Percentiles rank a stretch among this genome's conserved stretches.
These are phyloP conservation scores for Metschnikowia shivogae DNA, from an alignment of 805 yeast genomes.

Conservation along the genomic window DNA sequence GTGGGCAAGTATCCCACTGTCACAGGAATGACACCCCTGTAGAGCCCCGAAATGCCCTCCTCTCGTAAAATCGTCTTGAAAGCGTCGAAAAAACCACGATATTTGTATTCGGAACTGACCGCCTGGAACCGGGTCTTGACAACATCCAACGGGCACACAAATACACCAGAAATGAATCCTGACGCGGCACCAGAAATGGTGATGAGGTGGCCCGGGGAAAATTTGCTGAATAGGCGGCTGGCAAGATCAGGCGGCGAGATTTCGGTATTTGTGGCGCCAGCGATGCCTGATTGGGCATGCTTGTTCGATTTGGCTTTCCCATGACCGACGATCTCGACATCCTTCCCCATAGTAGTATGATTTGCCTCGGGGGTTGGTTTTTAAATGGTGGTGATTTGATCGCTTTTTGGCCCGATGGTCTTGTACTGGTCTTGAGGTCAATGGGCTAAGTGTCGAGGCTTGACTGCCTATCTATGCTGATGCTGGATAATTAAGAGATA, in stretches of 20 bases:
- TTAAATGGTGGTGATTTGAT: no score
- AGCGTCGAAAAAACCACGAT: slow-evolving; percentile 61
- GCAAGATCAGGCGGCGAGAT: slow-evolving; percentile 19
- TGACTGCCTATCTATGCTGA: no score
- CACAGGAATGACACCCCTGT: slow-evolving; percentile 90
- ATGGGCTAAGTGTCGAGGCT: no score
- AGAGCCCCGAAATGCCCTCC: slow-evolving; percentile 81
- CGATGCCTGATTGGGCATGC: neutral
- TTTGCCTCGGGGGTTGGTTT: neutral
- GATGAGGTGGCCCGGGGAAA: slow-evolving; percentile 53
- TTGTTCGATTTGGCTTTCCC: neutral
- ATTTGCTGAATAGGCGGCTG: slow-evolving; percentile 19
- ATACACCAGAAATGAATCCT: slow-evolving; percentile 83
- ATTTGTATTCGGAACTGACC: slow-evolving; percentile 57
- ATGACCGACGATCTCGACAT: neutral
- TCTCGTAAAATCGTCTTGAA: slow-evolving; percentile 61
- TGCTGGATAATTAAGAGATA: no score
- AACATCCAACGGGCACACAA: slow-evolving; percentile 94
- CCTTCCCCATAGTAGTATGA: neutral
- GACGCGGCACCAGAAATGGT: slow-evolving; percentile 92
- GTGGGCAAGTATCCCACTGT: slow-evolving; percentile 93
- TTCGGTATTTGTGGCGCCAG: slow-evolving; percentile 5
- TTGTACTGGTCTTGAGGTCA: no score
- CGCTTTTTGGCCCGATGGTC: no score
- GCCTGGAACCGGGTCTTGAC: slow-evolving; percentile 94